phyloP scores from a whole-genome alignment of 306 rosid genomes.

The Senna siamea region DNA sequence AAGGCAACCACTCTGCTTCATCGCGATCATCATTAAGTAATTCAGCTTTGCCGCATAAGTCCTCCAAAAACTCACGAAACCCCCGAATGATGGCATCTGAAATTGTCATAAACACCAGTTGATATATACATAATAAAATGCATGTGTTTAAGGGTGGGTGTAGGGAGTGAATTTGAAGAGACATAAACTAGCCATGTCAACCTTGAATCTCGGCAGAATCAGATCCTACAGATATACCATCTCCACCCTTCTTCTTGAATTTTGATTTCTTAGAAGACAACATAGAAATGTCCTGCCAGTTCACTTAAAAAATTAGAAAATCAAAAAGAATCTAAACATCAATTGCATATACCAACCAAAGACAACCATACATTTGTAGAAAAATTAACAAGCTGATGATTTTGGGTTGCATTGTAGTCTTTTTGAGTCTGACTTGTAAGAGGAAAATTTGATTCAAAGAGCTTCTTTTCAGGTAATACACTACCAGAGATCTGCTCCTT shows the following conservation, averaged over 20 bases:
- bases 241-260: constrained; percentile 68
- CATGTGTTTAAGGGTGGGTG: neutral
- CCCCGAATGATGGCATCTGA: constrained; percentile 65
- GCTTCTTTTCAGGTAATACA: constrained; percentile 67
- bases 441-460: constrained; percentile 53
- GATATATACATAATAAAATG: constrained; percentile 16
- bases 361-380: constrained; percentile 58
- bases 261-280: constrained; percentile 77
- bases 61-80: constrained; percentile 75
- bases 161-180: constrained; percentile 21
- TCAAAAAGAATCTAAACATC: constrained; percentile 32
- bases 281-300: constrained; percentile 66
- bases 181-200: constrained; percentile 39
- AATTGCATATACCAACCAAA: constrained; percentile 38
- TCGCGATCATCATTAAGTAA: constrained; percentile 72
- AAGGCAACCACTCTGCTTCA: constrained; percentile 85
- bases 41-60: constrained; percentile 82
- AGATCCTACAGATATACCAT: constrained; percentile 54
- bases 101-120: constrained; percentile 38
- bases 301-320: constrained; percentile 47
- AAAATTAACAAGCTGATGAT: constrained; percentile 49
- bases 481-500: constrained; percentile 75
- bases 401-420: constrained; percentile 55
- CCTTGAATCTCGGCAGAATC: constrained; percentile 80
- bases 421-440: constrained; percentile 55